Evolutionary conservation across 2,329 filamentous ascomycete genomes (phyloP).

Genomic region (Sclerotinia minor): DNA sequence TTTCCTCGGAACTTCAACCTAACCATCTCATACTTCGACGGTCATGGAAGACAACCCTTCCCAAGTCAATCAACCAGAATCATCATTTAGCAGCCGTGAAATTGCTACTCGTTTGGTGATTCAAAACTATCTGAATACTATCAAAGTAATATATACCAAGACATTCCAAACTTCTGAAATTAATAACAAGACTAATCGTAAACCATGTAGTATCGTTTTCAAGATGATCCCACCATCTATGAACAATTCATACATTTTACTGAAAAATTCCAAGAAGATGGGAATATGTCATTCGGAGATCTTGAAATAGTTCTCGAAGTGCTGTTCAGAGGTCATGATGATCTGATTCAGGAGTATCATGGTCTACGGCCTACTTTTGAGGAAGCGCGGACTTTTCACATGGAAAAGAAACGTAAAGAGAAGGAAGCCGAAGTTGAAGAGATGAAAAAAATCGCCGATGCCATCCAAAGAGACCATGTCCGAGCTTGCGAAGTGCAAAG

Average conservation of each 20-base stretch:
- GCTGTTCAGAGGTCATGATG: background rate
- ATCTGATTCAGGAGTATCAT: background rate
- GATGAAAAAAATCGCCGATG: background rate
- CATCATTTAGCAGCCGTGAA: background rate
- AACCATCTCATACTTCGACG: background rate
- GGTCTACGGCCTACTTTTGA: background rate
- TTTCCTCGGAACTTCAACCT: too few species aligned
- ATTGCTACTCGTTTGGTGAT: background rate
- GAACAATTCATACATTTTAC: background rate
- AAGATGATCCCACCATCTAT: background rate
- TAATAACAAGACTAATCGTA: background rate
- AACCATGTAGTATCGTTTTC: background rate
- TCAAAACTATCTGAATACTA: background rate
- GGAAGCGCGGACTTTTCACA: background rate
- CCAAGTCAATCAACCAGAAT: background rate
- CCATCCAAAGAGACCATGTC: background rate
- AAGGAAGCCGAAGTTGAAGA: background rate
- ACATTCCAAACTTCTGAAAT: too few species aligned
- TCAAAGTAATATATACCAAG: background rate
- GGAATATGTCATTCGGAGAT: background rate
- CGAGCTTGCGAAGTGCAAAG: conserved; percentile 21
- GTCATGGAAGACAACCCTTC: background rate
- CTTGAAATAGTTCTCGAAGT: background rate
- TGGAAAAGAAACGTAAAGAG: background rate
- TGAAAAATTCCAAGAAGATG: background rate